Evolutionary conservation across 495 filamentous ascomycete species (phyloP), one percentile per base, ranked within the genome.

Genomic region (Neurospora sp.): DNA sequence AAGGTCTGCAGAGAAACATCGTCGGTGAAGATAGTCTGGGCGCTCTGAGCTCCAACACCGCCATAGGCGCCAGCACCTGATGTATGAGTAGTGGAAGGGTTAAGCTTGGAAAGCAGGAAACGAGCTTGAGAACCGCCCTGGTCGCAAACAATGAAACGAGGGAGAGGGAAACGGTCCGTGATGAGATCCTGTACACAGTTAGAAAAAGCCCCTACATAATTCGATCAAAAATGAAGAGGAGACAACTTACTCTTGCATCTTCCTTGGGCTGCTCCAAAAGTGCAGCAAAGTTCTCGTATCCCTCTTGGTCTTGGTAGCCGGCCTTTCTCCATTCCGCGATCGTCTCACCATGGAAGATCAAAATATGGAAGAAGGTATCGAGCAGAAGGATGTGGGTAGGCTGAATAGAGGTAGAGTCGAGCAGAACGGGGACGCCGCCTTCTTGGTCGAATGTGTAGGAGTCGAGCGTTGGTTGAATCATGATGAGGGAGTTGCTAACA

Each of bases 281-380:
- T 39, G 88, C 82, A 73, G 91, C 93, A 82, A 99, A 95, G 82
- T 97, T 98, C 80, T 98, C 96, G 77, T 99, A 99, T 53, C 95
- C 96, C 77, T 98, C 96, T 82, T 98, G 94, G 3, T 98, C 95
- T 72, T 99, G 96, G 77, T 98, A 99, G 3, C 96, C 96, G 18
- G 94, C 94, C 83, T 99, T 98, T 76, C 94, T 91, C 96, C 96
- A 99, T 79, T 98, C 94, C 1, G 96, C 96, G 80, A 98, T 92
- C 4, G 94, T 98, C 84, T 98, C 96, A 69, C 96, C 96, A 79
- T 98, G 93, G 88, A 98, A 98, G 75, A 99, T 99, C 70, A 99
- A 89, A 74, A 99, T 98, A 80, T 98, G 96, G 90, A 99, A 99
- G 86, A 98, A 99, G 18, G 94, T 98, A 77, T 99, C 96, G 44